Conservation (phyloP, 2,329 filamentous ascomycete genomes). For the Plenodomus biglobosus region DNA sequence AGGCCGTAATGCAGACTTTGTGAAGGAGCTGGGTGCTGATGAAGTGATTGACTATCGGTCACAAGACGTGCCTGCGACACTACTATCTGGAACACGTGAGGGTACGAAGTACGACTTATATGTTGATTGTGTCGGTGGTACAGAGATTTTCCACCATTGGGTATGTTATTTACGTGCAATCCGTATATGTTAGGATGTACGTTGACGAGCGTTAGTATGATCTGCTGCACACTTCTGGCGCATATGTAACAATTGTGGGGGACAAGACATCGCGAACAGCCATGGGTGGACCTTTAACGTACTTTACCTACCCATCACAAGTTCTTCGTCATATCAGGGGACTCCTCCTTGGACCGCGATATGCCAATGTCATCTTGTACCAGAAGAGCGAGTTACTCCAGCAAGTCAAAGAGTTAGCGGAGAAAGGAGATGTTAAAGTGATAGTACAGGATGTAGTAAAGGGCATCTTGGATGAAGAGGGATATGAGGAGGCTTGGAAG, state of each 20-base stretch:
- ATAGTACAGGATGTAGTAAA: conserved; percentile 33
- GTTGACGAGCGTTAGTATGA: conserved; percentile 11
- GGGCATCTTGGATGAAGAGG: conserved; percentile 26
- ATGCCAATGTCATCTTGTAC: conserved; percentile 32
- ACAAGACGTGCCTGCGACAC: conserved; percentile 31
- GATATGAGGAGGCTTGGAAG: conserved; percentile 24
- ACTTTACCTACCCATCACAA: conserved; percentile 35
- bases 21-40: conserved; percentile 52
- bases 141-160: conserved; percentile 48
- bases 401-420: conserved; percentile 23
- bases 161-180: conserved; percentile 6
- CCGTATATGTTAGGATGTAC: background rate
- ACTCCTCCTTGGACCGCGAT: conserved; percentile 30
- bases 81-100: conserved; percentile 35
- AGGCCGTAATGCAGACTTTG: conserved; percentile 50
- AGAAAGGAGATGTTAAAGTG: conserved; percentile 23
- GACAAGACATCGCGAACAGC: conserved; percentile 45
- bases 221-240: conserved; percentile 37
- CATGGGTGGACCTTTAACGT: conserved; percentile 41
- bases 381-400: conserved; percentile 28
- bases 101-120: conserved; percentile 49
- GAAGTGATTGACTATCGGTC: conserved; percentile 46
- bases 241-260: conserved; percentile 48
- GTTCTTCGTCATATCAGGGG: conserved; percentile 25
- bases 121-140: conserved; percentile 55